Percentiles rank a stretch among this genome's conserved stretches.
These are phyloP conservation scores for Solanum phureja DNA, from an alignment of 257 asterid species.

Conservation along the genomic window DNA sequence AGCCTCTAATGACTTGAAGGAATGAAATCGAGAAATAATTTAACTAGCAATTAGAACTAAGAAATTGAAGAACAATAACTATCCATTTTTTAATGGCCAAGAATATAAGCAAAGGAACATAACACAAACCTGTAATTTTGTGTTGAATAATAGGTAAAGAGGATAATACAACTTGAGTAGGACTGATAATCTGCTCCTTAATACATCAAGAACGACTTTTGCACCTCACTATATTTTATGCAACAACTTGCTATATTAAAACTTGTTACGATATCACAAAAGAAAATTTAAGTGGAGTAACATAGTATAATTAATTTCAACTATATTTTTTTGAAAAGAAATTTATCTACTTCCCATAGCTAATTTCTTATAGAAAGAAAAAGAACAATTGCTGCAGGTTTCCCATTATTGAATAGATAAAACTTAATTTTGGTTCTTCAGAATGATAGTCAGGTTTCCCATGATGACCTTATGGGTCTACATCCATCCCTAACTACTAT, in stretches of 20 bases:
- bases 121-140: not conserved
- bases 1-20: not conserved
- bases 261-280: not conserved
- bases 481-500: too few relatives aligned
- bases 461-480: too few relatives aligned
- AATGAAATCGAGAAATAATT: not conserved
- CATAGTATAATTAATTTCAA: too few relatives aligned
- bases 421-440: too few relatives aligned
- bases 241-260: not conserved
- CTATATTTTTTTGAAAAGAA: too few relatives aligned
- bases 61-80: not conserved
- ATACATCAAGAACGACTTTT: not conserved
- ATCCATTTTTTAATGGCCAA: not conserved
- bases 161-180: not conserved
- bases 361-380: too few relatives aligned
- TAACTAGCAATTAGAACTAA: not conserved
- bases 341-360: too few relatives aligned
- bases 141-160: not conserved
- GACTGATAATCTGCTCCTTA: not conserved
- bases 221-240: too few relatives aligned
- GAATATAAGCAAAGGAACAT: not conserved
- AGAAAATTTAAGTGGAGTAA: too few relatives aligned
- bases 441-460: too few relatives aligned
- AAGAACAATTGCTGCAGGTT: too few relatives aligned
- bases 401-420: too few relatives aligned